Evolutionary conservation across 1,139 yeast genomes (phyloP).

Genomic region (Casaregolazyma suthepensis): DNA sequence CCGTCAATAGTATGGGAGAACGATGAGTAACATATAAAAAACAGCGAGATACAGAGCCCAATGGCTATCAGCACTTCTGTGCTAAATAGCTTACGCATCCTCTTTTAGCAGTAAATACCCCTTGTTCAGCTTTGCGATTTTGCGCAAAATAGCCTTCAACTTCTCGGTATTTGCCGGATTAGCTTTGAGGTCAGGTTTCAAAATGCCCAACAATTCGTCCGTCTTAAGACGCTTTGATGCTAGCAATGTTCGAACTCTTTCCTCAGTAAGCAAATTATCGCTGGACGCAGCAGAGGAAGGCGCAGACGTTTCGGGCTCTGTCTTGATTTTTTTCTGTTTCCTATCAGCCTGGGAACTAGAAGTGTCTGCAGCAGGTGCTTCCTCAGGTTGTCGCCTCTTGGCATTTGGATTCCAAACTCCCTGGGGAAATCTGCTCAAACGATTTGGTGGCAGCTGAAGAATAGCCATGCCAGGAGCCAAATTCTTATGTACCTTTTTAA

Average conservation of each 20-base stretch:
- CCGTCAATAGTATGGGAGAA: neutral
- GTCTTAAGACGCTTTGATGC: constrained; percentile 56
- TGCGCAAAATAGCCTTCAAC: constrained; percentile 62
- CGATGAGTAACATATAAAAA: neutral
- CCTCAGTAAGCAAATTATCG: constrained; percentile 47
- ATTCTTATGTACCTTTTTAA: constrained; percentile 28
- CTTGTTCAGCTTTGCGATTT: constrained; percentile 59
- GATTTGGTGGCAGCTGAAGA: constrained; percentile 55
- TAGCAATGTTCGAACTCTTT: constrained; percentile 66
- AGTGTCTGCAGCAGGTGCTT: constrained; percentile 23
- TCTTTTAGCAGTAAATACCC: constrained; percentile 60
- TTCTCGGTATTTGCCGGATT: constrained; percentile 66
- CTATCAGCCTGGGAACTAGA: constrained; percentile 17
- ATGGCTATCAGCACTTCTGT: neutral
- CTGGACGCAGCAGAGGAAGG: constrained; percentile 22
- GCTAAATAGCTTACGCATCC: neutral
- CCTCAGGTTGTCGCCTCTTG: constrained; percentile 33
- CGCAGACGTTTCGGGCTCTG: constrained; percentile 19
- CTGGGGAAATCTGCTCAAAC: constrained; percentile 61
- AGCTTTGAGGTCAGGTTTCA: constrained; percentile 58
- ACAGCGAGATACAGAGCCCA: neutral
- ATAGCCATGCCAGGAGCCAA: constrained; percentile 62
- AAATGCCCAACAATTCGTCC: constrained; percentile 55
- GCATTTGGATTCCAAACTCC: constrained; percentile 83
- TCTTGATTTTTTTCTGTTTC: constrained; percentile 39